Evolutionary conservation across 2,329 filamentous ascomycete species (phyloP).

Genomic region (Raffaelea ambrosiae): DNA sequence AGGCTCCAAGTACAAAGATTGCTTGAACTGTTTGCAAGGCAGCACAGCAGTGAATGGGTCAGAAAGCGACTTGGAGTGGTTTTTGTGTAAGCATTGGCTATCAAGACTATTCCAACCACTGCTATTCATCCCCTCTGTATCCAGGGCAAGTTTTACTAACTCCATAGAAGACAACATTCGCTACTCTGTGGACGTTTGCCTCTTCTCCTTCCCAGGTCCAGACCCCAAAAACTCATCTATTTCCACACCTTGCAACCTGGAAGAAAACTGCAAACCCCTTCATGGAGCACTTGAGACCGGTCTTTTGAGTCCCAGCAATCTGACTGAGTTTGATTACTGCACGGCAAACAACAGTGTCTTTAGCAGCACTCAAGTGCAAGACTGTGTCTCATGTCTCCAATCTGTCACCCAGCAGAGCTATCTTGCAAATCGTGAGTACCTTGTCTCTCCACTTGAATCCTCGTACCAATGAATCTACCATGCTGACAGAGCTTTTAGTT

Average conservation of each 20-base stretch:
- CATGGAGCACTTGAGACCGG: constrained; percentile 27
- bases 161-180: constrained; percentile 47
- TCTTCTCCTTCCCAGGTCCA: constrained; percentile 27
- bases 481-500: constrained; percentile 30
- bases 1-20: constrained; percentile 39
- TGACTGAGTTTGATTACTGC: constrained; percentile 31
- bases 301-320: constrained; percentile 16
- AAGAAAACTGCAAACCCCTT: constrained; percentile 31
- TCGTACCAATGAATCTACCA: neutral
- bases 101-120: neutral
- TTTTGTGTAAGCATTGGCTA: constrained; percentile 34
- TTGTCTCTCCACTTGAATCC: neutral
- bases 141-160: no score
- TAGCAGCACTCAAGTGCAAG: constrained; percentile 19
- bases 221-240: constrained; percentile 24
- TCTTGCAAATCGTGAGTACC: constrained; percentile 38
- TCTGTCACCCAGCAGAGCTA: constrained; percentile 30
- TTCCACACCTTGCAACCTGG: constrained; percentile 33
- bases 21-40: constrained; percentile 36
- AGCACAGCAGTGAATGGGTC: constrained; percentile 30
- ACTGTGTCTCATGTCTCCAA: constrained; percentile 35
- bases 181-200: constrained; percentile 37
- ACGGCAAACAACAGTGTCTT: constrained; percentile 26
- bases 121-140: neutral
- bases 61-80: constrained; percentile 36